Evolutionary conservation across 1,284 basidiomycete genomes (phyloP), one percentile per base, ranked within the genome.

Genomic region (Sparassis latifolia): DNA sequence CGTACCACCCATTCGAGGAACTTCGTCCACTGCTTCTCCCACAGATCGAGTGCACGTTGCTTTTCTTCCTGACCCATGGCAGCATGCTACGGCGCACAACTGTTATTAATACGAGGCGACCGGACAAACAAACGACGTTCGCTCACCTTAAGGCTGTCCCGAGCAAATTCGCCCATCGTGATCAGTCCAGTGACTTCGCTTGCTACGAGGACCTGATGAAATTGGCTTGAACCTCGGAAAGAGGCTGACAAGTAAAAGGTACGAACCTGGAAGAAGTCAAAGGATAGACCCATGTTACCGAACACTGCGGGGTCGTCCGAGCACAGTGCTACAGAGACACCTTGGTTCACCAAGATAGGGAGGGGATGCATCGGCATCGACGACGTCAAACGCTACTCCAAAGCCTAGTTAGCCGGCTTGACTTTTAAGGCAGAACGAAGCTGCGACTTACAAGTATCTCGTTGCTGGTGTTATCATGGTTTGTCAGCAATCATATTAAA

Each of bases 241-340:
- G 20, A 20, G 20, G 20, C 20, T 20, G 20, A 20, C 20, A 20
- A 20, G 20, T 20, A 20, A 20, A 20, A 20, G 20, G 20, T 20
- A 20, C 20, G 20, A 20, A 20, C 20, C 70, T 87, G 84, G 66
- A 76, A 87, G 62, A 79, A 87, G 63, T 87, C 85, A 59, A 77
- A 88, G 0, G 84, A 82, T 9, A 87, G 69, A 0, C 85, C 85
- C 78, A 84, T 83, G 58, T 86, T 86, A 28, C 85, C 84, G 61
- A 90, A 89, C n/a, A 82, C 73, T 1, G 80, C 72, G 3, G 87
- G 85, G 58, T 90, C 87, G 60, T 90, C 87, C 3, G 83, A 86
- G 58, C 74, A 80, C 2, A 90, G 71, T 0, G 79, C 80, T 5
- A 90, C 78, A 6, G 80, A 79, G 3, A 89, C 74, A 2, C 86